Percentiles rank a stretch among this genome's conserved stretches.
phyloP scores from a whole-genome alignment of 78 protist species.

The Dictyostelium capitatum region DNA sequence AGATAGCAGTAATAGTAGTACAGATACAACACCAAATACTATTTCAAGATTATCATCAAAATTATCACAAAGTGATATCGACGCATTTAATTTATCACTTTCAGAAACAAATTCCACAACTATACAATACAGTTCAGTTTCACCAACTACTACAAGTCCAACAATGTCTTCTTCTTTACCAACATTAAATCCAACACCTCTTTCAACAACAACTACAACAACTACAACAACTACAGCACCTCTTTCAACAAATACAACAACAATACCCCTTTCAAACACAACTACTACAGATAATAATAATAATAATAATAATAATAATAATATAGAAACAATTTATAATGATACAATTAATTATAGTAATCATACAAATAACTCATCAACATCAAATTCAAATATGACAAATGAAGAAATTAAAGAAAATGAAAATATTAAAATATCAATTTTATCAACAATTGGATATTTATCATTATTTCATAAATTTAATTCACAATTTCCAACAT shows the following conservation, averaged over 20 bases:
- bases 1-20: not conserved
- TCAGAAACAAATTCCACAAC: not conserved
- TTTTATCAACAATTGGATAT: constrained; percentile 33
- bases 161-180: not conserved
- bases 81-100: constrained; percentile 12
- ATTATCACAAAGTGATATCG: not conserved
- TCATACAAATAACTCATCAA: not conserved
- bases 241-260: too few species aligned
- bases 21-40: not conserved
- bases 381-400: not conserved
- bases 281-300: too few species aligned
- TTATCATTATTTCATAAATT: constrained; percentile 39
- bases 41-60: constrained; percentile 2
- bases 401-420: constrained; percentile 37
- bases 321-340: not conserved
- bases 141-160: not conserved
- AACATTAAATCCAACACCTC: not conserved
- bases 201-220: not conserved
- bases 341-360: not conserved
- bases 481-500: constrained; percentile 53
- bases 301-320: not conserved
- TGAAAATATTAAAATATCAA: constrained; percentile 32
- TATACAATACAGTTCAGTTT: not conserved
- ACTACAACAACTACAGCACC: too few species aligned
- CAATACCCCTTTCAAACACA: too few species aligned